A percentile compares a stretch with the other conserved stretches of the same genome.
These are phyloP conservation scores for Neurospora africana DNA, from an alignment of 495 filamentous ascomycete genomes.

Conservation along the genomic window DNA sequence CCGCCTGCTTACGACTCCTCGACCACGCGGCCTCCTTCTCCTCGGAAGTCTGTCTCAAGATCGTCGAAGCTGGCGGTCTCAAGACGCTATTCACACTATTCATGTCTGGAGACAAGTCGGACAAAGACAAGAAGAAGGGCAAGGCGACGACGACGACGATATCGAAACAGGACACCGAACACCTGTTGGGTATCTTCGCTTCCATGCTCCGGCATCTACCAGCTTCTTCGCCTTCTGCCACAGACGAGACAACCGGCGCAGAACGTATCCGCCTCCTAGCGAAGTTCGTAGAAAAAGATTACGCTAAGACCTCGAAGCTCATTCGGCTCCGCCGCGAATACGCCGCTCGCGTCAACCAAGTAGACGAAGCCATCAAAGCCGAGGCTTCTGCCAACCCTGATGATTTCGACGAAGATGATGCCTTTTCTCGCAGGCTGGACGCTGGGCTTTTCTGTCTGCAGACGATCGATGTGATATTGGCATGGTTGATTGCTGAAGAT, in stretches of 20 bases:
- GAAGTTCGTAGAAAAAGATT: constrained; percentile 93
- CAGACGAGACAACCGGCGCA: constrained; percentile 17
- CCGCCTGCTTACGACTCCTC: constrained; percentile 63
- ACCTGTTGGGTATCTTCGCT: constrained; percentile 81
- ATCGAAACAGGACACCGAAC: constrained; percentile 44
- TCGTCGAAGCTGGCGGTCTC: constrained; percentile 78
- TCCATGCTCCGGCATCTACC: constrained; percentile 73
- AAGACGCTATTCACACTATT: constrained; percentile 79
- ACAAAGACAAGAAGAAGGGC: constrained; percentile 60
- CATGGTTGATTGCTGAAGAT: constrained; percentile 92
- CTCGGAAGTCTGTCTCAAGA: constrained; percentile 51
- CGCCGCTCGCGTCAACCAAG: constrained; percentile 48
- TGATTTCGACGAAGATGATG: constrained; percentile 35
- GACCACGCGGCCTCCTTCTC: constrained; percentile 62
- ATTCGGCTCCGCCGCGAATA: constrained; percentile 64
- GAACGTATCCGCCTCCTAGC: constrained; percentile 75
- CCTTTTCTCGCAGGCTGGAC: constrained; percentile 75
- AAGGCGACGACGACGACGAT: constrained; percentile 30
- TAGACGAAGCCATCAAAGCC: constrained; percentile 61
- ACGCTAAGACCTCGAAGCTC: constrained; percentile 67
- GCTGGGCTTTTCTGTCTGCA: constrained; percentile 79
- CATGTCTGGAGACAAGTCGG: constrained; percentile 35
- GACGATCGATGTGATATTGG: constrained; percentile 76
- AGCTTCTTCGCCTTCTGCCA: constrained; percentile 41
- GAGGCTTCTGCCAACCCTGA: constrained; percentile 21